A percentile compares a stretch with the other conserved stretches of the same genome.
Evolutionary conservation across 1,139 yeast species (phyloP).

Genomic region (Geotrichum aggregatum): DNA sequence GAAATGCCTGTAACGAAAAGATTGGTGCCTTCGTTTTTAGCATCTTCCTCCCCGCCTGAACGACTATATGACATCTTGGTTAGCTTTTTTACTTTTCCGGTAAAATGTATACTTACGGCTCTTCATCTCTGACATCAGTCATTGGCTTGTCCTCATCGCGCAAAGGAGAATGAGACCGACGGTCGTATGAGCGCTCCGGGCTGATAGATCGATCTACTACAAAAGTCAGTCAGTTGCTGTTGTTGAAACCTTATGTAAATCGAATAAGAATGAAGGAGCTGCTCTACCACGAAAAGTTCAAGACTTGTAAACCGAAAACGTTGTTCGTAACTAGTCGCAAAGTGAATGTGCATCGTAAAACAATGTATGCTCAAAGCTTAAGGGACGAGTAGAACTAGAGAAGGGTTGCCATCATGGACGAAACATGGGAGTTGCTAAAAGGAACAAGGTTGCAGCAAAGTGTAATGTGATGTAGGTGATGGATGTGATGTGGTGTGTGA

Average conservation of each 20-base stretch:
- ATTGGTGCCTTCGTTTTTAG: conserved; percentile 39
- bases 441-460: too few relatives aligned
- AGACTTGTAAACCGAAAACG: background rate
- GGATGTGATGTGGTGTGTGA: background rate
- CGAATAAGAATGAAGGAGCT: too few relatives aligned
- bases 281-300: background rate
- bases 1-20: conserved; percentile 41
- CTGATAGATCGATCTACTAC: conserved; percentile 23
- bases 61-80: conserved; percentile 5
- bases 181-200: conserved; percentile 28
- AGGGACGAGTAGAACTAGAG: too few relatives aligned
- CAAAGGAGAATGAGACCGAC: conserved; percentile 30
- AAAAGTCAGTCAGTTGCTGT: background rate
- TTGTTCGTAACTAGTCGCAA: background rate
- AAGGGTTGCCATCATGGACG: too few relatives aligned
- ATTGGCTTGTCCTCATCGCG: conserved; percentile 21
- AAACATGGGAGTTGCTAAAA: too few relatives aligned
- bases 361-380: background rate
- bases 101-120: conserved; percentile 8
- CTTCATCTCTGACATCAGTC: conserved; percentile 17
- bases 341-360: background rate
- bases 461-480: too few relatives aligned
- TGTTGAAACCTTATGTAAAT: background rate
- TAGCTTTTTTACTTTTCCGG: background rate
- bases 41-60: conserved; percentile 27